A percentile compares a stretch with the other conserved stretches of the same genome.
Conservation (phyloP, 1,139 yeast species). For the Geotrichum macrosporum region DNA sequence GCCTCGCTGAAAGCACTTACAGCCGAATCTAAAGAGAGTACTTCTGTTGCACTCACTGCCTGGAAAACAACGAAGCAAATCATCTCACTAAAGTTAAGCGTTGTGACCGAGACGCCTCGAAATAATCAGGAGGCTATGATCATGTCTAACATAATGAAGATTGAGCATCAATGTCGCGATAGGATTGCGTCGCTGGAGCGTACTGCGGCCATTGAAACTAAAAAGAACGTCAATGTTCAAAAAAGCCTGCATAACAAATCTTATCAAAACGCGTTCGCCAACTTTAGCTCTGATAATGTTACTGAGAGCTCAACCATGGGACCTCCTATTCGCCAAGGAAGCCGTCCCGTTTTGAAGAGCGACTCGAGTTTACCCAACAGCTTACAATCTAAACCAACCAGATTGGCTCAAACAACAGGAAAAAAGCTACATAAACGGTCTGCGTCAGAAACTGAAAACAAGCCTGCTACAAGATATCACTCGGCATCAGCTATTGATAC, state of each 20-base stretch:
- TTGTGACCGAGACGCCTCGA: slow-evolving; percentile 31
- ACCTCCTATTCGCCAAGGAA: too few species aligned
- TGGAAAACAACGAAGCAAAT: slow-evolving; percentile 36
- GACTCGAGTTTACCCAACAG: neutral
- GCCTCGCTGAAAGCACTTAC: slow-evolving; percentile 38
- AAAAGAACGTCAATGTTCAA: slow-evolving; percentile 4
- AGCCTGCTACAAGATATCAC: neutral
- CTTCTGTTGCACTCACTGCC: slow-evolving; percentile 32
- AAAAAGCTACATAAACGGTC: too few species aligned
- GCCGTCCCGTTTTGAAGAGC: too few species aligned
- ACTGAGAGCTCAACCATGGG: neutral
- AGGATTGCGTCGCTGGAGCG: slow-evolving; percentile 32
- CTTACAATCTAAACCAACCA: neutral
- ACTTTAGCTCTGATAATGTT: slow-evolving; percentile 1
- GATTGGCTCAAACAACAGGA: too few species aligned
- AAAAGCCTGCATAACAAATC: too few species aligned
- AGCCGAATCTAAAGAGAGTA: slow-evolving; percentile 36
- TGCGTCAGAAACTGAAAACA: neutral
- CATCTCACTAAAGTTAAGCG: slow-evolving; percentile 33
- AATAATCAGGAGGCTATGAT: slow-evolving; percentile 34
- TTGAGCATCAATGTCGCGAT: slow-evolving; percentile 40
- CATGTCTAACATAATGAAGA: slow-evolving; percentile 36
- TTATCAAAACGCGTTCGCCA: too few species aligned
- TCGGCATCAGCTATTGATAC: neutral
- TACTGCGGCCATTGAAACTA: slow-evolving; percentile 16